These are phyloP conservation scores for Phialemoniopsis sp. DNA, from an alignment of 2,329 filamentous ascomycete genomes.

Conservation along the genomic window DNA sequence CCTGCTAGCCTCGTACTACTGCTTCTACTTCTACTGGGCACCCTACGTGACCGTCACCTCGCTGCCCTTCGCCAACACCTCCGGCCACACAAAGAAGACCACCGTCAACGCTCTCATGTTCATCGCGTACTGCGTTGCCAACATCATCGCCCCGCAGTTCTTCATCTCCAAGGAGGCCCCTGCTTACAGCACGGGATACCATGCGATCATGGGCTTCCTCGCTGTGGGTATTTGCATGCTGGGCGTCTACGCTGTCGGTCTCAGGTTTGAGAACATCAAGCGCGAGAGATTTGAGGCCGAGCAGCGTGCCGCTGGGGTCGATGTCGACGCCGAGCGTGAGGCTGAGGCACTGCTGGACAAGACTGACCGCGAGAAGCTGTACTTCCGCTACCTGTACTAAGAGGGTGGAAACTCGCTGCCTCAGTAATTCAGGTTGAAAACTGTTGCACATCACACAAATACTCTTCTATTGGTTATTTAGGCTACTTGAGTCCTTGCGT, in stretches of 20 bases:
- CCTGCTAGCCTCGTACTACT: constrained; percentile 28
- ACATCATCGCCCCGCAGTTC: constrained; percentile 38
- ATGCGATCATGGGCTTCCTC: constrained; percentile 31
- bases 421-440: no score
- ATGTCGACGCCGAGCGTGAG: background rate
- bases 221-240: constrained; percentile 19
- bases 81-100: constrained; percentile 45
- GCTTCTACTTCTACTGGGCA: constrained; percentile 26
- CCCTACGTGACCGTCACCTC: constrained; percentile 24
- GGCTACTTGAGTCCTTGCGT: no score
- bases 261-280: constrained; percentile 23
- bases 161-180: constrained; percentile 36
- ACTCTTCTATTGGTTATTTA: no score
- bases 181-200: constrained; percentile 32
- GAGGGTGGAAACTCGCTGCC: background rate
- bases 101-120: constrained; percentile 40
- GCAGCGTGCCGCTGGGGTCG: background rate
- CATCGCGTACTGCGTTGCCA: constrained; percentile 34
- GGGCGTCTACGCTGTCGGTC: constrained; percentile 18
- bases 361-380: constrained; percentile 2
- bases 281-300: constrained; percentile 1
- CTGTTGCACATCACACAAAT: no score
- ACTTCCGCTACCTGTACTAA: constrained; percentile 2
- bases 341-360: constrained; percentile 1
- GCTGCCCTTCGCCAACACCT: constrained; percentile 30